These are phyloP conservation scores for Flaveria linearis DNA, from an alignment of 129 eudicot species.

Conservation along the genomic window DNA sequence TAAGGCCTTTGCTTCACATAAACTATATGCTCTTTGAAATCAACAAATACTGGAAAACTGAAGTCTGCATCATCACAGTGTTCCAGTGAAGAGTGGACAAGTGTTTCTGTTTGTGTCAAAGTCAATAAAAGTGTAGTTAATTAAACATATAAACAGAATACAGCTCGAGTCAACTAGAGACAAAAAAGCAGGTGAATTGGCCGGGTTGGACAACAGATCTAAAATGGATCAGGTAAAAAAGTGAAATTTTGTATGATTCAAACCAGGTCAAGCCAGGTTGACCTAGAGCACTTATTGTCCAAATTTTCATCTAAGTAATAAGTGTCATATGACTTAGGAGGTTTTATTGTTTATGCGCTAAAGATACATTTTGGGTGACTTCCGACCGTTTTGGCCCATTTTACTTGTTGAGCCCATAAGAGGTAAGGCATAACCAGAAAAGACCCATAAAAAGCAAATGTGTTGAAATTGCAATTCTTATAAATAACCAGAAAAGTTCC, in stretches of 20 bases:
- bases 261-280: neutral
- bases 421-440: too few relatives aligned
- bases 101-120: constrained; percentile 66
- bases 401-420: neutral
- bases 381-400: neutral
- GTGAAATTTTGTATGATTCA: neutral
- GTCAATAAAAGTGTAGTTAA: constrained; percentile 1
- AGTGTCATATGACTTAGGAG: neutral
- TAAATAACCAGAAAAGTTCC: constrained; percentile 27
- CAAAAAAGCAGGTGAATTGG: neutral
- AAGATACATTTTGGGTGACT: neutral
- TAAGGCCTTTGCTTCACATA: constrained; percentile 89
- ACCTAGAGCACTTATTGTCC: neutral
- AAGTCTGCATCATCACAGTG: constrained; percentile 82
- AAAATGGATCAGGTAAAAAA: neutral
- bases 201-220: neutral
- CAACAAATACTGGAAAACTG: constrained; percentile 70
- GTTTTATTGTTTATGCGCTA: neutral
- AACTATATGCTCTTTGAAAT: constrained; percentile 75
- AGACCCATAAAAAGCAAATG: neutral
- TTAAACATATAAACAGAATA: neutral
- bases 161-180: neutral
- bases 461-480: constrained; percentile 3
- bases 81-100: constrained; percentile 90
- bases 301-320: neutral